Conservation (phyloP, 371 early-diverging fungal genomes). For the Mucor piriformis region DNA sequence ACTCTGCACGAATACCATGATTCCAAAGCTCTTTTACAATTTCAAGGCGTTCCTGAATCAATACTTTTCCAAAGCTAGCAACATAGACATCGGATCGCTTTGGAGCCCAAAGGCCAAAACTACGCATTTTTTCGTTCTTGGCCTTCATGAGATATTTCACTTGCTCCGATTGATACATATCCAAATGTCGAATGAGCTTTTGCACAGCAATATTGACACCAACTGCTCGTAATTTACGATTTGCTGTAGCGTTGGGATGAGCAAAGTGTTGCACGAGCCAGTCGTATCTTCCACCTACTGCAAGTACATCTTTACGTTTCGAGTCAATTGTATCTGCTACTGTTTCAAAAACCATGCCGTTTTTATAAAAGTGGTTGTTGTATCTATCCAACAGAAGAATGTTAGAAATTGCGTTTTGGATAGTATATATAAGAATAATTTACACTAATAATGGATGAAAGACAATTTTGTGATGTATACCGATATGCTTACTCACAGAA, state of each 20-base stretch:
- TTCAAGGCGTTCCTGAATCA: conserved; percentile 72
- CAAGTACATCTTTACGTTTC: conserved; percentile 75
- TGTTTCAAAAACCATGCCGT: conserved; percentile 78
- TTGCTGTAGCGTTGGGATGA: conserved; percentile 42
- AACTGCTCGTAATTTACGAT: conserved; percentile 67
- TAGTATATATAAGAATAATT: no score
- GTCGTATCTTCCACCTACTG: conserved; percentile 89
- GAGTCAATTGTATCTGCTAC: conserved; percentile 55
- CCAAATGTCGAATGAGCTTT: conserved; percentile 69
- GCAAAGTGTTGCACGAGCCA: conserved; percentile 51
- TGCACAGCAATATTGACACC: conserved; percentile 84
- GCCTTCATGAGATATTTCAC: conserved; percentile 53
- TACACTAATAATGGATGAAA: conserved; percentile 74
- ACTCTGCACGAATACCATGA: conserved; percentile 74
- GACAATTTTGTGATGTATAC: conserved; percentile 65
- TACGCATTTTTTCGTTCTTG: conserved; percentile 62
- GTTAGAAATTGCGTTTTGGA: no score
- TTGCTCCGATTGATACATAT: conserved; percentile 69
- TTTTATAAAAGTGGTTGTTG: conserved; percentile 74
- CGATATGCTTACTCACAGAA: conserved; percentile 57
- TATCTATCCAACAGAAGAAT: conserved; percentile 62
- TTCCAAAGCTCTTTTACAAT: conserved; percentile 77
- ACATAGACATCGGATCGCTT: conserved; percentile 78
- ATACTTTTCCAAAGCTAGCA: conserved; percentile 76
- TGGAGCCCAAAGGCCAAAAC: conserved; percentile 67